These are phyloP conservation scores for Lentithecium fluviatile DNA, from an alignment of 495 filamentous ascomycete species.

Conservation along the genomic window DNA sequence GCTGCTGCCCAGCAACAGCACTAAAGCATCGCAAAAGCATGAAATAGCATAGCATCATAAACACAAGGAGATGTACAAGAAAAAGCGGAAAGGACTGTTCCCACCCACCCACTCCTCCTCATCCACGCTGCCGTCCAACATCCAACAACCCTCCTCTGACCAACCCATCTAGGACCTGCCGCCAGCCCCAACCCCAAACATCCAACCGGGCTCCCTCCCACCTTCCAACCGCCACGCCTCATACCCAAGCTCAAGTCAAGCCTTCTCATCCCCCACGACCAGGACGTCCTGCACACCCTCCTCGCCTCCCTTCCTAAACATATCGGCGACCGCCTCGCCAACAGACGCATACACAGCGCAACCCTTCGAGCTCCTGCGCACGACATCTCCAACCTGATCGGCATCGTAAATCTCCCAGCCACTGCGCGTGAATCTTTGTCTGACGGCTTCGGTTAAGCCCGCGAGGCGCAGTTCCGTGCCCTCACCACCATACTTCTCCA, in stretches of 20 bases:
- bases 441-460: neutral
- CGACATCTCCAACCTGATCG: neutral
- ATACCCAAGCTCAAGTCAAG: no score
- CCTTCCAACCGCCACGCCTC: no score
- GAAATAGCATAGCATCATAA: no score
- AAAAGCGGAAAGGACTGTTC: neutral
- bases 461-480: slow-evolving; percentile 28
- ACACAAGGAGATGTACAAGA: no score
- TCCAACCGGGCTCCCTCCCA: no score
- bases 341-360: neutral
- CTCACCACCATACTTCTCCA: slow-evolving; percentile 22
- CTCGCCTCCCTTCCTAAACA: neutral
- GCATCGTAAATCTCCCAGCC: neutral
- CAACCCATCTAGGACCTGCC: no score
- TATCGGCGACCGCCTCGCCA: slow-evolving; percentile 1
- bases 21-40: no score
- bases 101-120: no score
- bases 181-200: no score
- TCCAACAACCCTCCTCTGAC: no score
- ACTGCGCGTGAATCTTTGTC: slow-evolving; percentile 5
- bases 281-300: neutral
- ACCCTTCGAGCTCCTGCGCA: neutral
- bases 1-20: no score
- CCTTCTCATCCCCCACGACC: slow-evolving; percentile 17
- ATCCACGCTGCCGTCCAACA: no score